Evolutionary conservation across 352 stramenopile species (phyloP).

Genomic region (Aphanomyces astaci): DNA sequence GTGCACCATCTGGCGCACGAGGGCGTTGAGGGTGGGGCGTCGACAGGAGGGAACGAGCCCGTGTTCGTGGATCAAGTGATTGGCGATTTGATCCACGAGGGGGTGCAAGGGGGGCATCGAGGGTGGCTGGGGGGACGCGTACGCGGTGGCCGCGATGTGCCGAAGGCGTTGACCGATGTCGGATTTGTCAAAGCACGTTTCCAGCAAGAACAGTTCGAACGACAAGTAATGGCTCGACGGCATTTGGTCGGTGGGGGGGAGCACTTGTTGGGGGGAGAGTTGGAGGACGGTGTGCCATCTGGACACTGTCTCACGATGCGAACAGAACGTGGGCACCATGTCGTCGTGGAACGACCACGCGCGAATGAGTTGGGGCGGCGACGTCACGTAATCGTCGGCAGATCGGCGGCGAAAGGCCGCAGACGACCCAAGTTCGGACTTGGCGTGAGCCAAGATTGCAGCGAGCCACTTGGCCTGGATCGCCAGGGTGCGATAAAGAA

Average conservation of each 20-base stretch:
- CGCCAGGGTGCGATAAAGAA: background rate
- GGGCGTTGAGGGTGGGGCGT: background rate
- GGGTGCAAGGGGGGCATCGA: background rate
- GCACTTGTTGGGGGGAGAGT: background rate
- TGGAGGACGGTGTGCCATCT: background rate
- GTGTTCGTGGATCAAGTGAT: background rate
- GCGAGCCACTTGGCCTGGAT: conserved; percentile 11
- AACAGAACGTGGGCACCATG: background rate
- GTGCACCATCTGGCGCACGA: conserved; percentile 76
- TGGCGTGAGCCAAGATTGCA: background rate
- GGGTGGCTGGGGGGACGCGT: background rate
- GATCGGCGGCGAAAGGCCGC: conserved; percentile 10
- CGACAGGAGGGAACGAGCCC: background rate
- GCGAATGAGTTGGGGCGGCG: background rate
- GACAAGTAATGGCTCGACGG: conserved; percentile 4
- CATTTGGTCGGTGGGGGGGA: background rate
- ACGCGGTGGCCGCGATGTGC: background rate
- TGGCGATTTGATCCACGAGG: background rate
- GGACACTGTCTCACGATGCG: background rate
- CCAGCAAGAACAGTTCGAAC: conserved; percentile 18
- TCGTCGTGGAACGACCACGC: conserved; percentile 10
- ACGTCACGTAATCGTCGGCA: conserved; percentile 1
- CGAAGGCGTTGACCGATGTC: conserved; percentile 1
- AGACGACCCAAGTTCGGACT: background rate
- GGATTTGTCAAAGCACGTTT: conserved; percentile 11